These are phyloP conservation scores for Thelonectria olida DNA, from an alignment of 2,329 filamentous ascomycete species.

Conservation along the genomic window DNA sequence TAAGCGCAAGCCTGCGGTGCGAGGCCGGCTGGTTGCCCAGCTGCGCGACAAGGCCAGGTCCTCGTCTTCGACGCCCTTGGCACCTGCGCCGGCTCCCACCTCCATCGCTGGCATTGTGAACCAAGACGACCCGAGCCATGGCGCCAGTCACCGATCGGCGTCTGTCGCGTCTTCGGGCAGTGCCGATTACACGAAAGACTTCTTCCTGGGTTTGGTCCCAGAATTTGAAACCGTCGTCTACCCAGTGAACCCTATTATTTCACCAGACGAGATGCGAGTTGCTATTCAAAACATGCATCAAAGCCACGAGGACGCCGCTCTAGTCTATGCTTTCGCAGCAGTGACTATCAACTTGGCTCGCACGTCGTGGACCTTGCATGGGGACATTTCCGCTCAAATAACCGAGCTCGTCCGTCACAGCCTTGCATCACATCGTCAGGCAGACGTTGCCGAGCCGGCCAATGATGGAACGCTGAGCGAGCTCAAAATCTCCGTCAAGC, in stretches of 20 bases:
- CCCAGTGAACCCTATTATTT: constrained; percentile 48
- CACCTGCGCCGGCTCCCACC: not conserved
- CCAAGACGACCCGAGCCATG: not conserved
- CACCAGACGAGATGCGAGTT: constrained; percentile 41
- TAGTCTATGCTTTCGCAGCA: constrained; percentile 48
- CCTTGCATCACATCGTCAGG: constrained; percentile 41
- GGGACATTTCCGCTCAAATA: constrained; percentile 43
- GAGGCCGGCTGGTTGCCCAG: constrained; percentile 48
- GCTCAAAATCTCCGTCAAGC: constrained; percentile 53
- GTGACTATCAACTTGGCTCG: constrained; percentile 49
- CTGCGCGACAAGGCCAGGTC: constrained; percentile 41
- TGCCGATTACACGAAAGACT: constrained; percentile 39
- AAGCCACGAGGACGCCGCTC: constrained; percentile 45
- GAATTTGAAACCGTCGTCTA: constrained; percentile 49
- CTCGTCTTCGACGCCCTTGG: constrained; percentile 20
- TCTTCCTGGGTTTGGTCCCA: constrained; percentile 45
- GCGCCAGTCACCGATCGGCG: constrained; percentile 6
- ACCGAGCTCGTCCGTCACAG: constrained; percentile 39
- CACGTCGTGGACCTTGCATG: constrained; percentile 40
- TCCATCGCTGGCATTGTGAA: constrained; percentile 36
- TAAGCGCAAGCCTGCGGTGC: constrained; percentile 47
- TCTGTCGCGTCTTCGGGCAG: constrained; percentile 20
- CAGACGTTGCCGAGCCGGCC: constrained; percentile 38
- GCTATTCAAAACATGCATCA: constrained; percentile 46
- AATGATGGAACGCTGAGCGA: constrained; percentile 49